Conservation (phyloP, 2,329 filamentous ascomycete genomes). For the Thelonectria blattea region DNA sequence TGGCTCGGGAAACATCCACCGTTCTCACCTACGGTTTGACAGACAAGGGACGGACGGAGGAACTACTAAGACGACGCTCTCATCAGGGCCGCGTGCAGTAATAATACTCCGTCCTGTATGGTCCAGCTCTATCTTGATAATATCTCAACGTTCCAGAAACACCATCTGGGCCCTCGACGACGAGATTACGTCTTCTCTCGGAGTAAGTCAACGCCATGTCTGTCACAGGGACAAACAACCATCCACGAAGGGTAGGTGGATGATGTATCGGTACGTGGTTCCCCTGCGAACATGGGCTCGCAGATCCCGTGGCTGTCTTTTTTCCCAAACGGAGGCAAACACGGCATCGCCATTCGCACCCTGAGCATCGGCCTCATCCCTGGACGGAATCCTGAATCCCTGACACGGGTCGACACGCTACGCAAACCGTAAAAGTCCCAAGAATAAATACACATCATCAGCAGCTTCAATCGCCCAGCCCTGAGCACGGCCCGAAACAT, state of each 20-base stretch:
- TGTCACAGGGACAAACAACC: neutral
- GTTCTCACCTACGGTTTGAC: conserved; percentile 11
- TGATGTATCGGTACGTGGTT: too few relatives aligned
- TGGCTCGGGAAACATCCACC: conserved; percentile 8
- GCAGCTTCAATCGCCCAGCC: neutral
- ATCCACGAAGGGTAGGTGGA: too few relatives aligned
- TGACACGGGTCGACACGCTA: conserved; percentile 5
- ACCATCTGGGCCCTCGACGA: neutral
- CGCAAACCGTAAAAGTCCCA: conserved; percentile 4
- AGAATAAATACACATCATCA: neutral
- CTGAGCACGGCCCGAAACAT: neutral
- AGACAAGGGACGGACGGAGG: conserved; percentile 16
- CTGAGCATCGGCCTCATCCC: neutral
- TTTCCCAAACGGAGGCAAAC: neutral
- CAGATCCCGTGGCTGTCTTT: neutral
- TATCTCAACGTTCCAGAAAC: conserved; percentile 4
- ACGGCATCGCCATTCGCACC: neutral
- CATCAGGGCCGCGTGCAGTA: conserved; percentile 11
- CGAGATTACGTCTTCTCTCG: neutral
- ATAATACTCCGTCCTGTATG: conserved; percentile 1
- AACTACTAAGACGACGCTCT: neutral
- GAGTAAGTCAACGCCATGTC: neutral
- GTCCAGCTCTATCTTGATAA: neutral
- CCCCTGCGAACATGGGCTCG: neutral
- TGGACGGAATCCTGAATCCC: conserved; percentile 18